Conservation (phyloP, 208 protist genomes). For the Trypanosoma cruzi region DNA sequence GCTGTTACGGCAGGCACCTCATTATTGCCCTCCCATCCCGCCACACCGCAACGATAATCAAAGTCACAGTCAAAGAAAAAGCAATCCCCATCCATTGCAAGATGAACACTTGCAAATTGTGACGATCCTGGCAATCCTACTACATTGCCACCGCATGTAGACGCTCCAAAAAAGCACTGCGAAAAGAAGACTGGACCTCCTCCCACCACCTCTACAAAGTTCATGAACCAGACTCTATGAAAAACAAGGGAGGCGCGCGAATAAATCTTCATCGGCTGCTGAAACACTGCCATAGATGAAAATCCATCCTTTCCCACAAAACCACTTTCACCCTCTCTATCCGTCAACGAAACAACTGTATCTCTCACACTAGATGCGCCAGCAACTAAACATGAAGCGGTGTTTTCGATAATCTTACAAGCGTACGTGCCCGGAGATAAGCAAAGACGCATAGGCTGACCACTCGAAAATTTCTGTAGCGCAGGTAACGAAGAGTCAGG, state of each 20-base stretch:
- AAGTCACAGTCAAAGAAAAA: conserved; percentile 25
- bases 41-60: conserved; percentile 13
- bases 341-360: background rate
- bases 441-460: conserved; percentile 7
- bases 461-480: conserved; percentile 3
- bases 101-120: conserved; percentile 19
- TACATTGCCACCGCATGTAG: background rate
- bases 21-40: background rate
- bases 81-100: conserved; percentile 12
- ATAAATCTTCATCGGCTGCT: conserved; percentile 43
- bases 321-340: background rate
- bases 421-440: conserved; percentile 10
- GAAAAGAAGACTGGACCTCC: conserved; percentile 53
- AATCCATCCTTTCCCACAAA: background rate
- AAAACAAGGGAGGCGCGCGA: conserved; percentile 46
- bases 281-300: conserved; percentile 23
- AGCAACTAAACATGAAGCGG: conserved; percentile 20
- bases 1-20: conserved; percentile 26
- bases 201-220: conserved; percentile 43
- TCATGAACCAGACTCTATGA: conserved; percentile 46
- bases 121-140: background rate
- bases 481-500: background rate
- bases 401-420: conserved; percentile 18
- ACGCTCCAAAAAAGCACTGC: conserved; percentile 49
- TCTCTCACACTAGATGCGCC: background rate